Evolutionary conservation across 441 rosid genomes (phyloP).

Genomic region (Bocquillonia castaneifolia): DNA sequence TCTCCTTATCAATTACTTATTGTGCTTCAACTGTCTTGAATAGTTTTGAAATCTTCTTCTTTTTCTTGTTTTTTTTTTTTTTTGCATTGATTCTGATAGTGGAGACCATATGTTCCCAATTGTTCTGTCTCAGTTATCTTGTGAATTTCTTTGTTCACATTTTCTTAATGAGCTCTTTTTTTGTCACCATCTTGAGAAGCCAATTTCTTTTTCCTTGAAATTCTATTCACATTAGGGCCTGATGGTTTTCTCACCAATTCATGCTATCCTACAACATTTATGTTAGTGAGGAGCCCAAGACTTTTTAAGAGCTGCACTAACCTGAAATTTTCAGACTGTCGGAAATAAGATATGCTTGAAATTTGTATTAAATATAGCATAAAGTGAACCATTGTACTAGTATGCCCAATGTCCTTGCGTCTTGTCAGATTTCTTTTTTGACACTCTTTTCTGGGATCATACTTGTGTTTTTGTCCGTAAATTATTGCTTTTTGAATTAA

Average conservation of each 20-base stretch:
- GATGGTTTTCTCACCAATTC: neutral
- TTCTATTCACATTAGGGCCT: neutral
- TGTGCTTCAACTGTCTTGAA: constrained; percentile 4
- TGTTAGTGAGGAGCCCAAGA: neutral
- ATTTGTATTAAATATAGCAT: neutral
- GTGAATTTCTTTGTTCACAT: neutral
- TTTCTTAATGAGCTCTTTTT: neutral
- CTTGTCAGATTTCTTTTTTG: no score
- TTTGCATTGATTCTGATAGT: neutral
- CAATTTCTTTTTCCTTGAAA: neutral
- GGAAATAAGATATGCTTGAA: neutral
- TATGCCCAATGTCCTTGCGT: neutral
- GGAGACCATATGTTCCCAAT: neutral
- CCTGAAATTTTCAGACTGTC: neutral
- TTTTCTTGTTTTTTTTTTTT: no score
- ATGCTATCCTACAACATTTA: neutral
- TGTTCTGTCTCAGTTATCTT: neutral
- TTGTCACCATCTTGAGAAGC: neutral
- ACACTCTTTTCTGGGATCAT: neutral
- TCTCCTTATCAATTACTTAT: neutral
- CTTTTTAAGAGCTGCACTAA: neutral
- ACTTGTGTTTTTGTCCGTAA: neutral
- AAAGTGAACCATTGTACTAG: neutral
- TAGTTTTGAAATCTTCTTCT: neutral
- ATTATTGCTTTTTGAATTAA: neutral